Percentiles rank a stretch among this genome's conserved stretches.
Evolutionary conservation across 73 alveolate species (phyloP).

Genomic region (Stentor coeruleus): DNA sequence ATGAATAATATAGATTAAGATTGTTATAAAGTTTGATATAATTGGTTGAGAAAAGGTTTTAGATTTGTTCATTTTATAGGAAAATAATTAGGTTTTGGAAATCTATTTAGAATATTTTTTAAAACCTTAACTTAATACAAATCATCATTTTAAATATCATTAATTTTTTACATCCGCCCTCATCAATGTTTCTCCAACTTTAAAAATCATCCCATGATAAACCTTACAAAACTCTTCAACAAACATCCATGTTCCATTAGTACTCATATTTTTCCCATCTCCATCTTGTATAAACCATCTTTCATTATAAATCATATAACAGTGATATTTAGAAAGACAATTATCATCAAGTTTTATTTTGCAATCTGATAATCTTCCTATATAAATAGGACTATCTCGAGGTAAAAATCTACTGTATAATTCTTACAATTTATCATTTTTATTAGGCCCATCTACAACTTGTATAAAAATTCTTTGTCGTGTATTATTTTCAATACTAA

Average conservation of each 20-base stretch:
- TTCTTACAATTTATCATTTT: slow-evolving; percentile 44
- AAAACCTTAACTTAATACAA: no score
- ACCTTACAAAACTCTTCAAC: slow-evolving; percentile 49
- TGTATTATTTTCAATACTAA: slow-evolving; percentile 30
- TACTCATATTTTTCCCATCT: slow-evolving; percentile 42
- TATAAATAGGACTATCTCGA: slow-evolving; percentile 28
- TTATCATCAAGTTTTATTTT: slow-evolving; percentile 4
- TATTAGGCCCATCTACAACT: slow-evolving; percentile 67
- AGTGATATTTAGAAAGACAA: slow-evolving; percentile 26
- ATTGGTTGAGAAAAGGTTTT: no score
- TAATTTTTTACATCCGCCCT: no score
- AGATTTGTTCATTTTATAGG: no score
- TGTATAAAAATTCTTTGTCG: slow-evolving; percentile 37
- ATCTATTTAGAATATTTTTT: no score
- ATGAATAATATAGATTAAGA: no score
- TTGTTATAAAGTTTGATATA: no score
- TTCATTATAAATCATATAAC: slow-evolving; percentile 18
- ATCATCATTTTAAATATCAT: no score
- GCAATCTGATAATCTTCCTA: slow-evolving; percentile 59
- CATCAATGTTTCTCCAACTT: slow-evolving; percentile 61
- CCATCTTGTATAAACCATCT: slow-evolving; percentile 54
- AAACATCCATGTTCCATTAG: slow-evolving; percentile 65
- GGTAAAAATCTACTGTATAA: no score
- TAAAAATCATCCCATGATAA: slow-evolving; percentile 45
- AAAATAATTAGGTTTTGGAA: no score